Percentiles rank a stretch among this genome's conserved stretches.
Evolutionary conservation across 345 rosid genomes (phyloP).

Genomic region (Firmiana major): DNA sequence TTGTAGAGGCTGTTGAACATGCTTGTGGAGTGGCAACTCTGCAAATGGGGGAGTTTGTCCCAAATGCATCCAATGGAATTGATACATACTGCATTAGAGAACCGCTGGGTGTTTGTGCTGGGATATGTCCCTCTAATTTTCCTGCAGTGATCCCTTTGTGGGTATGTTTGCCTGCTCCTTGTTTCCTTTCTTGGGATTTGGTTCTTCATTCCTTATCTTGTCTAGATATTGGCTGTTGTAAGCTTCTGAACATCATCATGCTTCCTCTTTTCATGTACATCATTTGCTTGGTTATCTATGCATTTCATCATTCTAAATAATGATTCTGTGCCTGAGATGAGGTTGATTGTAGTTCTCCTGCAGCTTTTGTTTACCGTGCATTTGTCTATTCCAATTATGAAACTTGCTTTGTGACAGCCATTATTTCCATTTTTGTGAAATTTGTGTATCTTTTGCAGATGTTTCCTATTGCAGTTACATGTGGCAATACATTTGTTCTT

Average conservation of each 20-base stretch:
- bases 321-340: background rate
- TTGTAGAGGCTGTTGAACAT: slow-evolving; percentile 43
- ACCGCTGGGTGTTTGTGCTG: slow-evolving; percentile 49
- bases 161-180: slow-evolving; percentile 33
- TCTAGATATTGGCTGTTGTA: background rate
- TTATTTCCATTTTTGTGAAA: background rate
- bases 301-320: background rate
- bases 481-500: slow-evolving; percentile 44
- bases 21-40: slow-evolving; percentile 45
- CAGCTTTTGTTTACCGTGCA: background rate
- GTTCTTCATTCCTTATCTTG: background rate
- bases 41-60: slow-evolving; percentile 41
- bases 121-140: slow-evolving; percentile 40
- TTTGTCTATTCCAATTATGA: background rate
- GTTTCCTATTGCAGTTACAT: slow-evolving; percentile 41
- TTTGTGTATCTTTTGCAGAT: slow-evolving; percentile 32
- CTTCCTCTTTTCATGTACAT: background rate
- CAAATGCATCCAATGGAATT: slow-evolving; percentile 38
- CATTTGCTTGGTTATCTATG: background rate
- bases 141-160: slow-evolving; percentile 37
- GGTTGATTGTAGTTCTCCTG: background rate
- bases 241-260: background rate
- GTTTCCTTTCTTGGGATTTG: slow-evolving; percentile 5
- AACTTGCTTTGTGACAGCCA: background rate
- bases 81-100: slow-evolving; percentile 41